Evolutionary conservation across 2,329 filamentous ascomycete species (phyloP), one percentile per base, ranked within the genome.

Genomic region (Pleomassaria siparia): DNA sequence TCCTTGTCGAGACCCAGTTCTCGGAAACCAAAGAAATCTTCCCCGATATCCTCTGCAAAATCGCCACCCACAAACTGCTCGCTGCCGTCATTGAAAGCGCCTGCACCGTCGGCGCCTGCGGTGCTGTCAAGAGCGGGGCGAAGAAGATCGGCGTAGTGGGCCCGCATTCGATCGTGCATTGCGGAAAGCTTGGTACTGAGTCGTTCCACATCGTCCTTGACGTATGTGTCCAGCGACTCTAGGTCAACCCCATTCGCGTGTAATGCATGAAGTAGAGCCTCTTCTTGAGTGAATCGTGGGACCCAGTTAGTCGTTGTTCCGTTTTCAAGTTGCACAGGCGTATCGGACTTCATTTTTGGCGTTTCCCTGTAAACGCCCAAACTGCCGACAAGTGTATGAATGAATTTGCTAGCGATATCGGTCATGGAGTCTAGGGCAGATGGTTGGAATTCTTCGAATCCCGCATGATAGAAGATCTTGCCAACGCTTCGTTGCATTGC

Each of bases 11-110:
- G 80, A 35, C 94, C 94, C 37, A 99, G 82, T 50, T 95, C 91
- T 67, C 91, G 91, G 81, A 99, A 97, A 22, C 94, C 94, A 64
- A 99, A 99, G 81, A 96, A 99, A 74, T 99, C 94, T 76, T 99
- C 94, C 51, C 91, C 92, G 11, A 99, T 87, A 60, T 99, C 94
- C 68, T 96, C 94, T 0, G 94, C 94, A 69, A 99, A 99, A 71
- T 99, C 94, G 52, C 94, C 94, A 37, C 89, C 90, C 40, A 96
- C 86, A 60, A 97, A 99, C 67, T 97, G 94, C 55, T 99, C 94
- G 70, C 91, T 96, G 55, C 91, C 92, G 62, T 99, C 94, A 53
- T 95, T 90, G 78, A 99, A 99, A 6, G 91, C 89, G 47, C 87
- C 88, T 4, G 87, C 91, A 28, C 91, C 94, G 65, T 97, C 94